Evolutionary conservation across 1,139 yeast species (phyloP).

Genomic region (Scheffersomyces stambukii): DNA sequence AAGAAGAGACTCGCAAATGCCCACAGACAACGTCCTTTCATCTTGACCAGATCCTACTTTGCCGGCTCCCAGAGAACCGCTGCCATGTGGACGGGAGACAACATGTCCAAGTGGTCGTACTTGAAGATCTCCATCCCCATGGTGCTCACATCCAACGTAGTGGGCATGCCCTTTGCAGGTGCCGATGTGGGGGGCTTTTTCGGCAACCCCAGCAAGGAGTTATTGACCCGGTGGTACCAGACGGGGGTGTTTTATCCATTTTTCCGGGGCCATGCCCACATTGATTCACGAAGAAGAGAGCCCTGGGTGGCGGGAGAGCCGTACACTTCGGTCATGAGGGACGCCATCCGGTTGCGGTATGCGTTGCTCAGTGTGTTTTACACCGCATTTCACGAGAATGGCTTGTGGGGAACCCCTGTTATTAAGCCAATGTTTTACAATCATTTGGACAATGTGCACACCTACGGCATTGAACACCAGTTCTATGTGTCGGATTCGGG

Average conservation of each 20-base stretch:
- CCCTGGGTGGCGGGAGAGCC: slow-evolving; percentile 87
- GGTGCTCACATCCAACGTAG: slow-evolving; percentile 75
- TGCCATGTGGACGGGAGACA: slow-evolving; percentile 98
- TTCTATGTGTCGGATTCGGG: slow-evolving; percentile 76
- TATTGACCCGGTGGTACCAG: slow-evolving; percentile 91
- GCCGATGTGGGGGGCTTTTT: slow-evolving; percentile 98
- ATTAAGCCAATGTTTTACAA: slow-evolving; percentile 73
- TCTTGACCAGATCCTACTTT: slow-evolving; percentile 82
- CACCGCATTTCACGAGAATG: slow-evolving; percentile 71
- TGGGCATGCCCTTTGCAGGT: slow-evolving; percentile 91
- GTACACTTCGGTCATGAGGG: slow-evolving; percentile 60
- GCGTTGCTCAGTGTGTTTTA: slow-evolving; percentile 72
- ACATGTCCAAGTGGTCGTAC: slow-evolving; percentile 89
- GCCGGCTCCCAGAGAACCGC: slow-evolving; percentile 90
- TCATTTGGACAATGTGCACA: slow-evolving; percentile 45
- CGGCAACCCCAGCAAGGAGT: slow-evolving; percentile 79
- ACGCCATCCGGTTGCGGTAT: slow-evolving; percentile 72
- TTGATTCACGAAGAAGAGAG: slow-evolving; percentile 87
- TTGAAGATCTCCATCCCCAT: slow-evolving; percentile 78
- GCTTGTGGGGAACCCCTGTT: slow-evolving; percentile 62
- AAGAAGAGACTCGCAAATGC: slow-evolving; percentile 40
- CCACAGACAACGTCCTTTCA: slow-evolving; percentile 68
- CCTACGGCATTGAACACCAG: slow-evolving; percentile 72
- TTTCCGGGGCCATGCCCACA: slow-evolving; percentile 94
- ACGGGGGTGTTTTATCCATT: slow-evolving; percentile 95